phyloP scores from a whole-genome alignment of 768 basidiomycete species.

The Exidia glandulosa region DNA sequence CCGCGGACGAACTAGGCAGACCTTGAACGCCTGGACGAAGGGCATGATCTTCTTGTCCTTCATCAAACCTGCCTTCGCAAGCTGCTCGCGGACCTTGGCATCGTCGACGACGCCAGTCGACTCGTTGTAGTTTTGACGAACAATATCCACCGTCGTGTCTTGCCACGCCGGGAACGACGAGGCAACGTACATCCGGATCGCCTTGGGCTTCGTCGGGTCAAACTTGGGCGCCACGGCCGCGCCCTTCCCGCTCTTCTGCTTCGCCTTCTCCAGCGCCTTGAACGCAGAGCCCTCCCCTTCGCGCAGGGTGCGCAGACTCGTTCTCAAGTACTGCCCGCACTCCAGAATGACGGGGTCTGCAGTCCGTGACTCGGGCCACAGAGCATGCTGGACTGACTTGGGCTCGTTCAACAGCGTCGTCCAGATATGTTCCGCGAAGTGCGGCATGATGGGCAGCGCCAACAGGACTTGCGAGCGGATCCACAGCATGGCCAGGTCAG shows the following conservation, averaged over 20 bases:
- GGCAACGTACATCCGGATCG: slow-evolving; percentile 83
- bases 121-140: slow-evolving; percentile 56
- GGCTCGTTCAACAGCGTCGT: slow-evolving; percentile 57
- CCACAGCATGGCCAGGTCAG: slow-evolving; percentile 77
- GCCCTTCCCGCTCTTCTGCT: slow-evolving; percentile 44
- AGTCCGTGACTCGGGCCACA: slow-evolving; percentile 59
- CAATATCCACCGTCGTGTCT: slow-evolving; percentile 61
- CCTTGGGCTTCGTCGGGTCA: slow-evolving; percentile 79
- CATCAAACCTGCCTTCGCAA: slow-evolving; percentile 66
- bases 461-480: slow-evolving; percentile 72
- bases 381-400: slow-evolving; percentile 69
- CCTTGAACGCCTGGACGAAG: slow-evolving; percentile 89
- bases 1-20: slow-evolving; percentile 19
- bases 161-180: slow-evolving; percentile 93
- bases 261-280: slow-evolving; percentile 72
- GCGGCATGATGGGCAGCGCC: slow-evolving; percentile 80
- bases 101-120: slow-evolving; percentile 67
- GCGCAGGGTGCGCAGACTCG: slow-evolving; percentile 82
- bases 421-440: slow-evolving; percentile 91
- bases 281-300: slow-evolving; percentile 72
- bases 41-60: slow-evolving; percentile 97
- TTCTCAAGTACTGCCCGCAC: slow-evolving; percentile 75
- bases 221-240: slow-evolving; percentile 39
- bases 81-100: slow-evolving; percentile 52
- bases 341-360: slow-evolving; percentile 62